Percentiles rank a stretch among this genome's conserved stretches.
Conservation (phyloP, 2,329 filamentous ascomycete species). For the Sclerotinia subarctica region DNA sequence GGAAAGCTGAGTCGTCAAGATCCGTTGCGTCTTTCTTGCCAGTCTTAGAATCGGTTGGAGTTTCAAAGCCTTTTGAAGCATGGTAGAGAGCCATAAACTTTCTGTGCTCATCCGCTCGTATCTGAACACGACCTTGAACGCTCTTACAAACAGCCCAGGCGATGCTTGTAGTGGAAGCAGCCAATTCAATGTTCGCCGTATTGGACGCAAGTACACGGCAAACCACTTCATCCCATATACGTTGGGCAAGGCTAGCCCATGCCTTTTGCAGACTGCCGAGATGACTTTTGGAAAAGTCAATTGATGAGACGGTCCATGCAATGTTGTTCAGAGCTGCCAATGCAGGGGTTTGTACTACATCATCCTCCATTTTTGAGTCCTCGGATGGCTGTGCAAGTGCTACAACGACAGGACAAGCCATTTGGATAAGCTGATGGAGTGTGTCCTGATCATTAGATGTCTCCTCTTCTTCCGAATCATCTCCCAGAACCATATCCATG, state of each 20-base stretch:
- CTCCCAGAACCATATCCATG: conserved; percentile 61
- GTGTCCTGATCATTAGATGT: conserved; percentile 32
- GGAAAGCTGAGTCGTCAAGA: conserved; percentile 53
- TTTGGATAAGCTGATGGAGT: conserved; percentile 35
- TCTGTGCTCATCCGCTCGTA: conserved; percentile 53
- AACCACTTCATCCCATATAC: conserved; percentile 57
- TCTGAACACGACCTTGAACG: conserved; percentile 48
- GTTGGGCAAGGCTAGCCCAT: conserved; percentile 53
- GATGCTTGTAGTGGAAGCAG: conserved; percentile 61
- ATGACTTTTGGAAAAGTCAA: conserved; percentile 57
- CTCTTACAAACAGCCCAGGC: conserved; percentile 63
- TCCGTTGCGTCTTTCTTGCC: conserved; percentile 24
- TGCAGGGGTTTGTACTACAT: conserved; percentile 51
- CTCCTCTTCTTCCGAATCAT: conserved; percentile 43
- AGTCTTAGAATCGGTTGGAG: conserved; percentile 27
- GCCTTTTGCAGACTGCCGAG: conserved; percentile 47
- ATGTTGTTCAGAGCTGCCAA: conserved; percentile 64
- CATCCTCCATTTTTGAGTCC: conserved; percentile 35
- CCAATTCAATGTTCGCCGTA: conserved; percentile 58
- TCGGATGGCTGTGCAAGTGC: conserved; percentile 25
- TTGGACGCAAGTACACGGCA: conserved; percentile 56
- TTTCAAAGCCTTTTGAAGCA: conserved; percentile 47
- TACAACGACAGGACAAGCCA: conserved; percentile 36
- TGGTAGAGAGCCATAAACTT: conserved; percentile 66
- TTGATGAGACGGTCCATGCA: conserved; percentile 61